Evolutionary conservation across 352 stramenopile genomes (phyloP), one percentile per base, ranked within the genome.

Genomic region (Phytophthora litchii): DNA sequence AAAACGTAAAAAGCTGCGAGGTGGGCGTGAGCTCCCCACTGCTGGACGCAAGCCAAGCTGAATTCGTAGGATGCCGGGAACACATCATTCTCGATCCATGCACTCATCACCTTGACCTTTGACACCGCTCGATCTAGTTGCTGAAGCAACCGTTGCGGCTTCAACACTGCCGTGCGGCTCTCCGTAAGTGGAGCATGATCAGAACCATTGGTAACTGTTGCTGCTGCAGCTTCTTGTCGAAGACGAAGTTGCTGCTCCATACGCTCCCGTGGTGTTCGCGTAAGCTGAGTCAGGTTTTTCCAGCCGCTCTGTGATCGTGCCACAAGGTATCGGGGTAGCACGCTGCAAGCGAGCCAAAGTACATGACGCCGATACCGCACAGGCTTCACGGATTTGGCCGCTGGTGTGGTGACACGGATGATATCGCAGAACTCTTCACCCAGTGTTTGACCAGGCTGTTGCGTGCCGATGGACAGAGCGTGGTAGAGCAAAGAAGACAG

Each of bases 391-490:
- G 20, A 27, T 0, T 45, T 29, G 0, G 16, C 44, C 0, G 20
- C 17, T 44, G 29, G 44, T 14, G 63, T 76, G 4, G 70, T 73
- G 19, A 94, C 78, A 29, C 85, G 85, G 41, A 94, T 76, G 11
- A 94, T 72, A 45, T 94, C 86, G 40, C 87, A 94, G 56, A 90
- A 96, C 45, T 96, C 87, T 55, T 96, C 87, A 8, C 87, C 87
- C n/a, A 96, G 73, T 32, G 85, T 94, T 52, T 96, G 87, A 50
- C 86, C 73, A 31, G 85, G 80, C 43, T 78, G 78, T 46, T 71
- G 71, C 41, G 60, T 47, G 4, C 80, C 74, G 13, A 94, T 69
- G 42, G 72, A 78, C 23, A 91, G 64, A 56, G 76, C 40, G 46
- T 83, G 79, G 27, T 94, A 94, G 42, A 94, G 78, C 60, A 88